phyloP scores from a whole-genome alignment of 768 basidiomycete genomes.

The Coprinopsis marcescibilis region DNA sequence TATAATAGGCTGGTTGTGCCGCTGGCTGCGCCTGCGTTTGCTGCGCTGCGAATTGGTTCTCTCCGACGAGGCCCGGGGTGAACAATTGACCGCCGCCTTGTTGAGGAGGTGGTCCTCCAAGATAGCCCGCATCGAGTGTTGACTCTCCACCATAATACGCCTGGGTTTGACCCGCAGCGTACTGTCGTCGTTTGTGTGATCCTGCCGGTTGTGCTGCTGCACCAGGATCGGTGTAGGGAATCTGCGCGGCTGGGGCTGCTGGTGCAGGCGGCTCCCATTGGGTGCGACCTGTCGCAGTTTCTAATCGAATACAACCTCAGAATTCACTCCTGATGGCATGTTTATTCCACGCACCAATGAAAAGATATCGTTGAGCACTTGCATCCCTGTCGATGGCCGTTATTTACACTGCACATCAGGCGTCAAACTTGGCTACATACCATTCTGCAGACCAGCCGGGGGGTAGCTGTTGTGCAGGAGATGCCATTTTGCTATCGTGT shows the following conservation, averaged over 20 bases:
- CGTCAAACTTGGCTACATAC: constrained; percentile 34
- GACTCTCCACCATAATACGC: constrained; percentile 66
- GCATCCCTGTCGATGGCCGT: constrained; percentile 56
- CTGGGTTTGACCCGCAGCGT: constrained; percentile 91
- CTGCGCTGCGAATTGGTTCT: constrained; percentile 62
- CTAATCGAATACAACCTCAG: constrained; percentile 34
- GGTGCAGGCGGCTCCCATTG: constrained; percentile 83
- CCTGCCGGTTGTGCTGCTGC: constrained; percentile 44
- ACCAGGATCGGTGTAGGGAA: constrained; percentile 31
- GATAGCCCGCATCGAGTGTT: constrained; percentile 40
- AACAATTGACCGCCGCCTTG: constrained; percentile 59
- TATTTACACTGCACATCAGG: constrained; percentile 10
- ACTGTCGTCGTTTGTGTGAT: constrained; percentile 76
- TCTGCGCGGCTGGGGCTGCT: constrained; percentile 16
- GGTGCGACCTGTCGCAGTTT: constrained; percentile 73
- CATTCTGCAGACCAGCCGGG: constrained; percentile 94
- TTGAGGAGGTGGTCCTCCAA: constrained; percentile 28
- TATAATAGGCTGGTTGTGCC: constrained; percentile 35
- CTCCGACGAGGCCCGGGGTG: constrained; percentile 74
- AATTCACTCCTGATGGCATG: constrained; percentile 16
- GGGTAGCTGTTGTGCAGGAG: constrained; percentile 65
- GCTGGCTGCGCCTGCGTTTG: constrained; percentile 36
- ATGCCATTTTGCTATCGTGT: constrained; percentile 34
- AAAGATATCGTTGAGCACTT: constrained; percentile 76
- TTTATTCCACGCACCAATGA: constrained; percentile 63